These are phyloP conservation scores for Plasmodium falciparum DNA, from an alignment of 169 alveolate genomes.

Conservation along the genomic window DNA sequence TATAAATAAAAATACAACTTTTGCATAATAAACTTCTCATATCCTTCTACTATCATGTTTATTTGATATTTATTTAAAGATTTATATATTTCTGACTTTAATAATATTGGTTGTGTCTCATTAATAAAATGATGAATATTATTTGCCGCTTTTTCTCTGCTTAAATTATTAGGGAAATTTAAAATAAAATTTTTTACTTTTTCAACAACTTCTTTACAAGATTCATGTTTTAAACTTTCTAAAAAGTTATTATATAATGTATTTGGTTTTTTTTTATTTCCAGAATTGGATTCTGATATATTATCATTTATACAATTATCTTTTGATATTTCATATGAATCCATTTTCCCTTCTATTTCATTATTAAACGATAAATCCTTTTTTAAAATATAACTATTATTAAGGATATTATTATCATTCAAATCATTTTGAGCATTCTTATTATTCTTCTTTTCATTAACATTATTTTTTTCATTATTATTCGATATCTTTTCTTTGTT, in stretches of 20 bases:
- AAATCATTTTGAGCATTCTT: neutral
- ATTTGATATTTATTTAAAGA: slow-evolving; percentile 76
- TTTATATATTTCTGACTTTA: slow-evolving; percentile 70
- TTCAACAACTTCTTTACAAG: slow-evolving; percentile 84
- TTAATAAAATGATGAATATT: slow-evolving; percentile 79
- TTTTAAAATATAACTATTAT: neutral
- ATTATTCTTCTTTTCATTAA: neutral
- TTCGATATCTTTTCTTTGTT: neutral
- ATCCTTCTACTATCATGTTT: slow-evolving; percentile 43
- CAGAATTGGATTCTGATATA: slow-evolving; percentile 9
- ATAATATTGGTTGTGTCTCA: slow-evolving; percentile 53
- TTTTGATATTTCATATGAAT: neutral
- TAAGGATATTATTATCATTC: neutral
- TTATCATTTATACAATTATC: neutral
- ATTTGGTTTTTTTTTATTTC: slow-evolving; percentile 49
- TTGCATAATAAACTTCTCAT: slow-evolving; percentile 76
- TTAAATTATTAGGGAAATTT: slow-evolving; percentile 76
- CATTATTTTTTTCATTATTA: neutral
- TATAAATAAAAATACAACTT: slow-evolving; percentile 78
- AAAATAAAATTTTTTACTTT: slow-evolving; percentile 78
- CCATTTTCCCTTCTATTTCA: neutral
- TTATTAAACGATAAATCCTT: neutral
- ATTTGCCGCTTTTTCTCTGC: slow-evolving; percentile 83
- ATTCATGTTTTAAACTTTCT: slow-evolving; percentile 84
- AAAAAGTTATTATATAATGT: slow-evolving; percentile 86